These are phyloP conservation scores for Talaromyces sp. DNA, from an alignment of 2,329 filamentous ascomycete genomes.

Conservation along the genomic window DNA sequence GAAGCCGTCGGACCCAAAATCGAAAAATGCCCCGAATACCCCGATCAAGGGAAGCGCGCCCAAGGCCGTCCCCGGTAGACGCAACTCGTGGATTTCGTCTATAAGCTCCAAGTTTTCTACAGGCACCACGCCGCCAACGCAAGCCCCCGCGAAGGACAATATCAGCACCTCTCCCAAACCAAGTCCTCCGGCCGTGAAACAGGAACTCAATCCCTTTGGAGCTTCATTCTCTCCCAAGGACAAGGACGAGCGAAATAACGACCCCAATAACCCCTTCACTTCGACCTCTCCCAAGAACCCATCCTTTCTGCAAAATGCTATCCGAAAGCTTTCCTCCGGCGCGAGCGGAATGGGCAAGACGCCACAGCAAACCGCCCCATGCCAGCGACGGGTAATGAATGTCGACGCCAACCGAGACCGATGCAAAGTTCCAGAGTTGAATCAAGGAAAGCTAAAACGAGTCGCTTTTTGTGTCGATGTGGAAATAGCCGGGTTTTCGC, in stretches of 20 bases:
- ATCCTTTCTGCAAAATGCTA: slow-evolving; percentile 73
- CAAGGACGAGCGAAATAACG: slow-evolving; percentile 39
- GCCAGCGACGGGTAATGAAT: slow-evolving; percentile 77
- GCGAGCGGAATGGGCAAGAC: slow-evolving; percentile 48
- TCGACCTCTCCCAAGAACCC: slow-evolving; percentile 69
- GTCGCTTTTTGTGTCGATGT: slow-evolving; percentile 97
- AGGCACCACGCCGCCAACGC: slow-evolving; percentile 36
- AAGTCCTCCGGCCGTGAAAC: slow-evolving; percentile 26
- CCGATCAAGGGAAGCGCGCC: slow-evolving; percentile 26
- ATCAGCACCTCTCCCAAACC: slow-evolving; percentile 23
- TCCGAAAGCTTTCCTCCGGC: slow-evolving; percentile 71
- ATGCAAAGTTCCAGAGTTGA: slow-evolving; percentile 72
- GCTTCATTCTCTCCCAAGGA: slow-evolving; percentile 37
- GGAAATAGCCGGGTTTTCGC: slow-evolving; percentile 85
- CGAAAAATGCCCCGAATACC: slow-evolving; percentile 20
- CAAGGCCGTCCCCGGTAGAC: slow-evolving; percentile 42
- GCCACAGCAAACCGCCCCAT: slow-evolving; percentile 61
- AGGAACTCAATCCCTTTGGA: slow-evolving; percentile 43
- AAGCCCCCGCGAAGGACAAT: slow-evolving; percentile 26
- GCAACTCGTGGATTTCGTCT: slow-evolving; percentile 87
- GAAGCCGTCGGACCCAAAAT: slow-evolving; percentile 13
- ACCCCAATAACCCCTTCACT: slow-evolving; percentile 24
- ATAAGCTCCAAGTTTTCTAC: slow-evolving; percentile 89
- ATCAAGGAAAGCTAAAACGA: slow-evolving; percentile 72
- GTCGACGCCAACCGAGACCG: slow-evolving; percentile 74